phyloP scores from a whole-genome alignment of 2,329 filamentous ascomycete species.

The Monosporascus sp. region DNA sequence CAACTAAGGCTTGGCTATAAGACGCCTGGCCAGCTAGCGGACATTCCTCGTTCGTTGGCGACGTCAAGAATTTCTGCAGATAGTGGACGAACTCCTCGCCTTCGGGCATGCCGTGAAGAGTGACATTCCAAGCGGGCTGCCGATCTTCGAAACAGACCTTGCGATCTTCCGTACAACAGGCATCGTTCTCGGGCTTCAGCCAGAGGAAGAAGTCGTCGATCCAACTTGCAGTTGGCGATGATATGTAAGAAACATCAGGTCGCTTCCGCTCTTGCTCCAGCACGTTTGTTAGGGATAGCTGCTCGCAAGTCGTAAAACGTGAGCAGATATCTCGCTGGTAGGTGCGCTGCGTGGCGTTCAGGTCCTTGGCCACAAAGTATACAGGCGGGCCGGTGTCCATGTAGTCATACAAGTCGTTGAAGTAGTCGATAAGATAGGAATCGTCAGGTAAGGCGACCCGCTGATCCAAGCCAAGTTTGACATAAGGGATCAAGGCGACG shows the following conservation, averaged over 20 bases:
- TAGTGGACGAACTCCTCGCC: constrained; percentile 88
- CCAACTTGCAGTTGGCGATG: constrained; percentile 88
- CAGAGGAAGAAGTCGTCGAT: constrained; percentile 94
- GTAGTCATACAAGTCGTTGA: constrained; percentile 92
- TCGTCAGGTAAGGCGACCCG: constrained; percentile 89
- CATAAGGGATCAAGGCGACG: constrained; percentile 75
- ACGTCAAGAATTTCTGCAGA: constrained; percentile 72
- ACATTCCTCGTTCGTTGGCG: constrained; percentile 77
- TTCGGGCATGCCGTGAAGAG: constrained; percentile 85
- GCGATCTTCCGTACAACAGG: constrained; percentile 65
- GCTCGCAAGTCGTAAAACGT: constrained; percentile 82
- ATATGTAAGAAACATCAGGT: constrained; percentile 79
- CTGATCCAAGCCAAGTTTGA: constrained; percentile 87
- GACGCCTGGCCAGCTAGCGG: constrained; percentile 84
- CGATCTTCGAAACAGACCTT: constrained; percentile 75
- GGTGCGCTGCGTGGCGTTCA: constrained; percentile 70
- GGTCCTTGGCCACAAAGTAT: constrained; percentile 83
- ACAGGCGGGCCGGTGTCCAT: constrained; percentile 88
- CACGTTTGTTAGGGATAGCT: constrained; percentile 79
- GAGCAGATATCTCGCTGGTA: constrained; percentile 87
- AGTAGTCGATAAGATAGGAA: constrained; percentile 93
- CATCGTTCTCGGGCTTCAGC: constrained; percentile 81
- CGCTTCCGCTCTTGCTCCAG: constrained; percentile 93
- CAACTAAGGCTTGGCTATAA: constrained; percentile 77
- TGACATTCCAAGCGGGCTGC: constrained; percentile 81